Conservation (phyloP, 345 rosid species). For the Angophora floribunda region DNA sequence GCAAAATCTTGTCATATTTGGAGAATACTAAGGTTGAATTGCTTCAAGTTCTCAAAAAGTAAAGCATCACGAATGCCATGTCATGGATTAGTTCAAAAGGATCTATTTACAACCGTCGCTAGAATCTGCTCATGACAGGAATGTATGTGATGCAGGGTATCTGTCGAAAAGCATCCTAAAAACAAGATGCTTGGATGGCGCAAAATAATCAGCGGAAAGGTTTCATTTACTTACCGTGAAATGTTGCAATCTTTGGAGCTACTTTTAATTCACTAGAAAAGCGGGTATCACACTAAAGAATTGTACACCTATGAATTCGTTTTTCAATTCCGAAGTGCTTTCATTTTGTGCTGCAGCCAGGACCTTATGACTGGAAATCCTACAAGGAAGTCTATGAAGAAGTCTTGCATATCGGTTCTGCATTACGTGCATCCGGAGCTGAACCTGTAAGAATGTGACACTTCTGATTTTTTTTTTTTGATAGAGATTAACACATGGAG, state of each 20-base stretch:
- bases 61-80: neutral
- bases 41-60: neutral
- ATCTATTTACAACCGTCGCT: neutral
- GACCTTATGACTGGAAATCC: slow-evolving; percentile 83
- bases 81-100: neutral
- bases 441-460: slow-evolving; percentile 50
- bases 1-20: neutral
- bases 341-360: slow-evolving; percentile 32
- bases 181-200: slow-evolving; percentile 97
- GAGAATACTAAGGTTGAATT: neutral
- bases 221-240: neutral
- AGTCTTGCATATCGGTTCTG: slow-evolving; percentile 70
- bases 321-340: neutral
- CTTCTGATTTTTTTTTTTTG: neutral
- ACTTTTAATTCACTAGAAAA: neutral
- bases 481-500: neutral
- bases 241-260: neutral
- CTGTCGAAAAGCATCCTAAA: slow-evolving; percentile 52
- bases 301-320: neutral
- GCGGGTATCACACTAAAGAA: rapidly evolving
- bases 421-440: slow-evolving; percentile 71
- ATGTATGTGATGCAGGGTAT: slow-evolving; percentile 21
- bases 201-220: slow-evolving; percentile 55
- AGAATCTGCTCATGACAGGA: neutral
- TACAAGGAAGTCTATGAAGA: slow-evolving; percentile 82